Conservation (phyloP, 352 stramenopile genomes). For the Phytophthora niederhauseri region DNA sequence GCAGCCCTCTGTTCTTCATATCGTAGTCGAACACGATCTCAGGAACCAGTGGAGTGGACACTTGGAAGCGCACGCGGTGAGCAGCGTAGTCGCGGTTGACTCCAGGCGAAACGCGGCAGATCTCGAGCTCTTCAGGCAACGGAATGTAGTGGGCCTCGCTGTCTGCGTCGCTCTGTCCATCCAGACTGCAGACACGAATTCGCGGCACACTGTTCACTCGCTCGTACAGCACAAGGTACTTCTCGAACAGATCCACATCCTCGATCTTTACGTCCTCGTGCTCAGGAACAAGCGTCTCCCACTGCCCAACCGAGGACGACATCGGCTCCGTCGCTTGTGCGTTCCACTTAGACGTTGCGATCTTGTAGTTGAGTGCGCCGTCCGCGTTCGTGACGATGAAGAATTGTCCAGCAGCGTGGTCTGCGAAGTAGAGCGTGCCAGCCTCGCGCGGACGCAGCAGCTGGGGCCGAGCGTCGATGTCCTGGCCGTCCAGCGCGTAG, state of each 20-base stretch:
- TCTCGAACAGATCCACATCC: conserved; percentile 86
- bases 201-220: conserved; percentile 69
- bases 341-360: conserved; percentile 36
- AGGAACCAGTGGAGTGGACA: conserved; percentile 74
- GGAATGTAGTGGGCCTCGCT: conserved; percentile 51
- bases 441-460: conserved; percentile 55
- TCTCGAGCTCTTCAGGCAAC: conserved; percentile 59
- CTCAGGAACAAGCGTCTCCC: conserved; percentile 61
- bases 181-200: conserved; percentile 65
- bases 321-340: background rate
- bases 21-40: conserved; percentile 87
- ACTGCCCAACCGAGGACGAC: conserved; percentile 21
- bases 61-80: conserved; percentile 65
- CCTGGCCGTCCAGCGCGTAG: conserved; percentile 45
- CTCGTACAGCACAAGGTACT: conserved; percentile 86
- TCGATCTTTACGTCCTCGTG: conserved; percentile 83
- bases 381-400: conserved; percentile 87
- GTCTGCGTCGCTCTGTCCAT: conserved; percentile 1
- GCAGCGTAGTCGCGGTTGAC: conserved; percentile 83
- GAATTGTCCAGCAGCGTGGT: conserved; percentile 74
- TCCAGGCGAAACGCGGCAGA: conserved; percentile 68
- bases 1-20: conserved; percentile 49
- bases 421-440: conserved; percentile 85
- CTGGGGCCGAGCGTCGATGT: conserved; percentile 36
- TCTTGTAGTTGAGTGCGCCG: conserved; percentile 79